phyloP scores from a whole-genome alignment of 1,139 yeast genomes.

The Pichia norvegensis region DNA sequence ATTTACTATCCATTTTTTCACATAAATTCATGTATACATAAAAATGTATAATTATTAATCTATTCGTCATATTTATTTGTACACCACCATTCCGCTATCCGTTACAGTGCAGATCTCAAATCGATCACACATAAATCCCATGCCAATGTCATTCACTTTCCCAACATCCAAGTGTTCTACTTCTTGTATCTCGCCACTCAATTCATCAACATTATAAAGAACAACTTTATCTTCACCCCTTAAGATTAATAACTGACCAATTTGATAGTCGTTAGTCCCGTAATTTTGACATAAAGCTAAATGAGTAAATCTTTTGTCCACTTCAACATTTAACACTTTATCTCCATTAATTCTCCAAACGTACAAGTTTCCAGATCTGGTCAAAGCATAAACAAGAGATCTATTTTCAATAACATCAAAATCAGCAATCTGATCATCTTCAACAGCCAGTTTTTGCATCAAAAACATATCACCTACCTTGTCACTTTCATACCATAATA shows the following conservation, averaged over 20 bases:
- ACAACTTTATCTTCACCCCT: background rate
- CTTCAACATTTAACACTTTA: slow-evolving; percentile 3
- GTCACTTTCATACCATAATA: slow-evolving; percentile 25
- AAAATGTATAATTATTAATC: background rate
- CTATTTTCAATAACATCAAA: slow-evolving; percentile 45
- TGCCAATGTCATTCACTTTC: background rate
- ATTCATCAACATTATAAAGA: background rate
- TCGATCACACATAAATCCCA: background rate
- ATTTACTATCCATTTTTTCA: no score
- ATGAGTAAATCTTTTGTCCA: background rate
- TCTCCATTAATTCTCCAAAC: slow-evolving; percentile 53
- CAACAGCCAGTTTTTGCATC: slow-evolving; percentile 35
- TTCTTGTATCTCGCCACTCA: background rate
- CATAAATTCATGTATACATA: no score
- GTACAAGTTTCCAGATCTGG: slow-evolving; percentile 24
- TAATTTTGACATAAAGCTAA: slow-evolving; percentile 22
- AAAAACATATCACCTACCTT: slow-evolving; percentile 38
- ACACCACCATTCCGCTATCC: background rate
- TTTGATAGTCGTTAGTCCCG: slow-evolving; percentile 10
- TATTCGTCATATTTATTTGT: background rate
- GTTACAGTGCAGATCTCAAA: background rate
- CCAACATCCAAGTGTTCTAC: no score
- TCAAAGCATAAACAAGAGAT: slow-evolving; percentile 43
- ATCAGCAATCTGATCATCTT: slow-evolving; percentile 15
- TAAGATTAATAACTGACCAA: slow-evolving; percentile 4